Evolutionary conservation across 2,329 filamentous ascomycete genomes (phyloP), one percentile per base, ranked within the genome.

Genomic region (Fusarium concolor): DNA sequence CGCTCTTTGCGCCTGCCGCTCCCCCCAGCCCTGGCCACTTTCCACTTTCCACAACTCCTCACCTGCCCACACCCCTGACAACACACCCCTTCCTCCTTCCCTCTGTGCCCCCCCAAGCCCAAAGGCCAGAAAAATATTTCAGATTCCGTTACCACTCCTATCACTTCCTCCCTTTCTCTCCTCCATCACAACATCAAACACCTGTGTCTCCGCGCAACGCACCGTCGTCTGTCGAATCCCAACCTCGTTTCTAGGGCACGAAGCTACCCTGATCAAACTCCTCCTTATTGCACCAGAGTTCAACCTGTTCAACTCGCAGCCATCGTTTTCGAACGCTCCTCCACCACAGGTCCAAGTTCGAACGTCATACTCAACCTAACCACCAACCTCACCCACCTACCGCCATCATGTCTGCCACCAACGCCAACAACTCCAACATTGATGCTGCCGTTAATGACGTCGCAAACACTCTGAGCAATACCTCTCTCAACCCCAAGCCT

Each of bases 331-430:
- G 75, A 85, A 85, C 86, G 76, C 85, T 75, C 77, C 72, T 74
- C 67, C 70, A 74, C 67, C 67, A 74, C 74, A 75, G 74, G 73
- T 76, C 71, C 71, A 75, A 77, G 75, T 77, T 78, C 76, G 71
- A 76, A 79, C 79, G 79, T 81, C 80, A 81, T 80, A 84, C 83
- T 81, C 79, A 80, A 80, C 74, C 72, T 76, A 76, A 85, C 79
- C 69, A 75, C 72, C 74, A 73, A 76, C 74, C 75, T 76, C 78
- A 77, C 78, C 76, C 77, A 80, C 75, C 76, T 79, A 75, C 76
- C 80, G 78, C 83, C 84, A 93, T 84, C 82, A 98, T 98, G 95
- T 97, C 94, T 92, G 85, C 87, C 86, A 52, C 70, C 69, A 69
- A 64, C 69, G 69, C 68, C 66, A 72, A 69, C 56, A 74, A 62